These are phyloP conservation scores for Chlorophyllum brunneum DNA, from an alignment of 768 basidiomycete genomes.

Conservation along the genomic window DNA sequence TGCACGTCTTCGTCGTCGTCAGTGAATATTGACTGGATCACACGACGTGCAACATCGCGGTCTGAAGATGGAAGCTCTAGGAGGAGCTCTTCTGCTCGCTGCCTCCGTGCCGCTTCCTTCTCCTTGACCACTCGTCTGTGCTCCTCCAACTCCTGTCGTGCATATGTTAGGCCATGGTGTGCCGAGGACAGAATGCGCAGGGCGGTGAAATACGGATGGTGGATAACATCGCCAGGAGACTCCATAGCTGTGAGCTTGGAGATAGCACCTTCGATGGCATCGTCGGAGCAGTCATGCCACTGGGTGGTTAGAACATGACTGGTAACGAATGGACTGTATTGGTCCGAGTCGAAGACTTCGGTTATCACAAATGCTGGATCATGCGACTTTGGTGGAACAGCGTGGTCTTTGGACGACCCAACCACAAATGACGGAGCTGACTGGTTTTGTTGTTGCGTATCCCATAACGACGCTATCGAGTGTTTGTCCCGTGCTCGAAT, in stretches of 20 bases:
- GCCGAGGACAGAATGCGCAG: slow-evolving; percentile 70
- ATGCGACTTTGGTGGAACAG: slow-evolving; percentile 13
- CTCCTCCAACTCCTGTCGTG: slow-evolving; percentile 62
- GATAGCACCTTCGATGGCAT: slow-evolving; percentile 63
- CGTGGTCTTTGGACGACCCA: slow-evolving; percentile 31
- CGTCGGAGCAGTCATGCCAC: slow-evolving; percentile 80
- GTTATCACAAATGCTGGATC: slow-evolving; percentile 29
- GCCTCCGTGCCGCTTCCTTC: slow-evolving; percentile 51
- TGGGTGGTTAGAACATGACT: slow-evolving; percentile 57
- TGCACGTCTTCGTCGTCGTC: slow-evolving; percentile 46
- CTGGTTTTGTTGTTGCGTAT: slow-evolving; percentile 23
- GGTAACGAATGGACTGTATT: slow-evolving; percentile 28
- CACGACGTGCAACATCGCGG: slow-evolving; percentile 60
- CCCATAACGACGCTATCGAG: slow-evolving; percentile 39
- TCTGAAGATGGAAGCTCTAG: slow-evolving; percentile 58
- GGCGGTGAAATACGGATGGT: slow-evolving; percentile 62
- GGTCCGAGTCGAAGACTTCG: slow-evolving; percentile 30
- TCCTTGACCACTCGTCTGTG: slow-evolving; percentile 47
- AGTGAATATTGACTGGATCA: slow-evolving; percentile 64
- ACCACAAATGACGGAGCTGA: slow-evolving; percentile 39
- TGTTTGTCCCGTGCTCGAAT: slow-evolving; percentile 20
- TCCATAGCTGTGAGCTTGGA: slow-evolving; percentile 42
- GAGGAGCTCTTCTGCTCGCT: slow-evolving; percentile 51
- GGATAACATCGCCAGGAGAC: slow-evolving; percentile 40
- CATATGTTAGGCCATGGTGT: slow-evolving; percentile 52